Base-by-base conservation (phyloP, 2,329 filamentous ascomycete species). In the Thyridium curvatum region DNA sequence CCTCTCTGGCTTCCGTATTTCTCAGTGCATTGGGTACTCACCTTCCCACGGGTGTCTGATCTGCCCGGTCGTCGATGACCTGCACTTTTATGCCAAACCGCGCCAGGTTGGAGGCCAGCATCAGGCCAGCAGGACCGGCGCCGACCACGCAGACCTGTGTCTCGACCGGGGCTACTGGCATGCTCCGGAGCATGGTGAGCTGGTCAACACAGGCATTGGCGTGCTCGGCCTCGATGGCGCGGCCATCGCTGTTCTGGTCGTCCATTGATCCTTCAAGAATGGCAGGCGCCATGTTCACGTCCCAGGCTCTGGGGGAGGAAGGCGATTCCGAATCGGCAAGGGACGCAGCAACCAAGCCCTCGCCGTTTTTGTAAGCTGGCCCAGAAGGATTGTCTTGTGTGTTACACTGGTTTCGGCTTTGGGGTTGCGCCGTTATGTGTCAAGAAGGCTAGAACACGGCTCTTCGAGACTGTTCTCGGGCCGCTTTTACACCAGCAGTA, bases 31-130 rank as follows among this genome's bases (percentile, higher is more conserved):
- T 26, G 21, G 6, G 10, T 26, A 10, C 21, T 26, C 21, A 26
- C 21, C 75, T 69, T 30, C 77, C 75, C 2, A 74, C 74, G 12
- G 68, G 61, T 1, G 78, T 82, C 42, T 68, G 71, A 46, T 75
- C 68, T 12, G 68, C 58, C 38, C 77, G 62, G 50, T 81, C 74
- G 58, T 82, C 79, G 40, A 82, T 63, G 37, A 81, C 65, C 16
- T 64, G 64, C 4, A 71, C 66, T 34, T 71, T 70, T 47, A 82
- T 72, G 12, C 77, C 77, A 48, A 74, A 79, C 3, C 77, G 71
- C 13, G 71, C 69, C n/a, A 82, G 61, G 54, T 68, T 69, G 47
- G 65, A 62, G 37, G 68, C 71, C 47, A 75, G 58, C 71, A 77
- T 77, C 41, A 77, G 61, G 41, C 73, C 73, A 12, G 73, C 71